phyloP scores from a whole-genome alignment of 1,284 basidiomycete genomes.

The Gyrodon tennesseensis region DNA sequence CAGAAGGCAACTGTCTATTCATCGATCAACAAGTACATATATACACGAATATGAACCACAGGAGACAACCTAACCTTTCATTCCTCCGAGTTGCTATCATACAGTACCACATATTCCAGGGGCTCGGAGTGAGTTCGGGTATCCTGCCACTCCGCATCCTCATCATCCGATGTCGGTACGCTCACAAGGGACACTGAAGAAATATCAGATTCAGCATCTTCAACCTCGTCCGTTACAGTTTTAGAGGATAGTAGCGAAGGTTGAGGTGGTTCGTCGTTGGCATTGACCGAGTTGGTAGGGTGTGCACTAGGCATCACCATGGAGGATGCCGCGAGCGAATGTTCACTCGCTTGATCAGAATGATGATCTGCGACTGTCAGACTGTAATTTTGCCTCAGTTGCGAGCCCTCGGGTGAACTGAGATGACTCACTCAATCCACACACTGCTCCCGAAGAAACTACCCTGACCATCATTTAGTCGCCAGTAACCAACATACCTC shows the following conservation, averaged over 20 bases:
- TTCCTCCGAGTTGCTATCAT: conserved; percentile 62
- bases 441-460: conserved; percentile 69
- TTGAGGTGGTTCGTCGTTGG: conserved; percentile 17
- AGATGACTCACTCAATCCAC: conserved; percentile 66
- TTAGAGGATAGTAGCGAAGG: conserved; percentile 42
- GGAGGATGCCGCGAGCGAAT: conserved; percentile 64
- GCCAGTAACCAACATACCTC: conserved; percentile 74
- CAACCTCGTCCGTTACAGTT: conserved; percentile 50
- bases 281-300: conserved; percentile 30
- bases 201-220: conserved; percentile 54
- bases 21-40: not conserved
- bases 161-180: conserved; percentile 52
- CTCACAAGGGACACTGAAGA: conserved; percentile 67
- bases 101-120: conserved; percentile 68
- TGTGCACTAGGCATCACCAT: conserved; percentile 66
- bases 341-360: conserved; percentile 46
- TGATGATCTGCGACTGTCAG: conserved; percentile 63
- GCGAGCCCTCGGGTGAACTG: conserved; percentile 12
- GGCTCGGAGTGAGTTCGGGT: conserved; percentile 53
- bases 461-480: conserved; percentile 59
- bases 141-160: conserved; percentile 61
- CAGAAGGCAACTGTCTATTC: not conserved
- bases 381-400: conserved; percentile 43
- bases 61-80: conserved; percentile 26
- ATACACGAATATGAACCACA: conserved; percentile 6